Evolutionary conservation across 345 rosid species (phyloP).

Genomic region (Luvunga scandens): DNA sequence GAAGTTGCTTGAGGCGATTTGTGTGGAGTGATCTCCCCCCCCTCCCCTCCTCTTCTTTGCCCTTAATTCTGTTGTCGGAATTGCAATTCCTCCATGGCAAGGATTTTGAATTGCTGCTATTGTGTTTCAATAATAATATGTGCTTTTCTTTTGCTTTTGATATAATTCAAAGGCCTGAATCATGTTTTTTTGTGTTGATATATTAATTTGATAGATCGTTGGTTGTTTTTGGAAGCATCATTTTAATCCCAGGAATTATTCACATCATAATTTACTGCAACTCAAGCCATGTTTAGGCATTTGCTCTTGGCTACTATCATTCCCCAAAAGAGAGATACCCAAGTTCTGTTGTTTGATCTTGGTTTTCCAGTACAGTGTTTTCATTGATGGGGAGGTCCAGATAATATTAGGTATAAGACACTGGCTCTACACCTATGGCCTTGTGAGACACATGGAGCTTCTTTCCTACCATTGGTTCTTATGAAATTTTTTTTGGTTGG

Average conservation of each 20-base stretch:
- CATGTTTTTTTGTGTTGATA: neutral
- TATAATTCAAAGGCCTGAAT: neutral
- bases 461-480: neutral
- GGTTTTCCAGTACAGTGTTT: neutral
- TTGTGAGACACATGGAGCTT: neutral
- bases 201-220: neutral
- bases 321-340: neutral
- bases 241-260: neutral
- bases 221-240: neutral
- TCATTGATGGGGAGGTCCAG: neutral
- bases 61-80: conserved; percentile 6
- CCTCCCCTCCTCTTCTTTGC: neutral
- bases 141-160: neutral
- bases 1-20: conserved; percentile 62
- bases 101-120: conserved; percentile 8
- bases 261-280: too few relatives aligned
- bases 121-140: neutral
- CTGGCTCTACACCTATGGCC: neutral
- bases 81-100: neutral
- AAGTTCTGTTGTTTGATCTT: neutral
- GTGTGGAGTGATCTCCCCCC: conserved; percentile 48
- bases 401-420: neutral
- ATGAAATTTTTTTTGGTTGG: neutral
- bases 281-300: neutral
- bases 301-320: neutral